These are phyloP conservation scores for Amylocarpus encephaloides DNA, from an alignment of 2,329 filamentous ascomycete genomes.

Conservation along the genomic window DNA sequence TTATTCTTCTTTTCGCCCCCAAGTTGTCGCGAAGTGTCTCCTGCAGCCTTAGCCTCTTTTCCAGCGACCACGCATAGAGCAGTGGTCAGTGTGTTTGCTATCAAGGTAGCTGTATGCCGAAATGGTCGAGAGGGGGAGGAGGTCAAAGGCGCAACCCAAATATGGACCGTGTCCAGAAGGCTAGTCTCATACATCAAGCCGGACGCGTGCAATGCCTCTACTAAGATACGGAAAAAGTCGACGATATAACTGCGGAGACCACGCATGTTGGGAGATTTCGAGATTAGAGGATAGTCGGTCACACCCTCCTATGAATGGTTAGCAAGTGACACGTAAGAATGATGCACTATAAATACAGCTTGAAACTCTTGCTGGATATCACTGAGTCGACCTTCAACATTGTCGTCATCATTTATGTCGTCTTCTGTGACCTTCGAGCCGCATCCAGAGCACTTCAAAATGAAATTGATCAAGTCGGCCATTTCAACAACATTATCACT, in stretches of 20 bases:
- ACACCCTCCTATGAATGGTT: constrained; percentile 54
- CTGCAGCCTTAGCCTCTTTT: constrained; percentile 64
- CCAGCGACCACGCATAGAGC: constrained; percentile 69
- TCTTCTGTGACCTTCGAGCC: constrained; percentile 70
- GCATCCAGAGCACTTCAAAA: constrained; percentile 70
- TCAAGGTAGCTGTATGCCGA: constrained; percentile 85
- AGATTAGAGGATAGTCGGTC: constrained; percentile 86
- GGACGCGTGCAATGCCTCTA: constrained; percentile 75
- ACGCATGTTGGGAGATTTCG: constrained; percentile 67
- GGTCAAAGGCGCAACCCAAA: constrained; percentile 88
- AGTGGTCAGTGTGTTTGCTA: constrained; percentile 72
- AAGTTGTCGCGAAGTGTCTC: constrained; percentile 70
- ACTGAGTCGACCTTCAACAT: constrained; percentile 67
- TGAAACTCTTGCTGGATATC: constrained; percentile 89
- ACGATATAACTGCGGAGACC: constrained; percentile 73
- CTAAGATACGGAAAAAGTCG: constrained; percentile 71
- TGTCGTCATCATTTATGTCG: constrained; percentile 86
- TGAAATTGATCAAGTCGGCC: constrained; percentile 59
- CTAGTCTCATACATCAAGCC: constrained; percentile 66
- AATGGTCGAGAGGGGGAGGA: constrained; percentile 83
- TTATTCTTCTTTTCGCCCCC: constrained; percentile 70
- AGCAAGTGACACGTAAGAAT: neutral
- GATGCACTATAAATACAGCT: constrained; percentile 47
- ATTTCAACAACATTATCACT: constrained; percentile 48
- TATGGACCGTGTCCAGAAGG: constrained; percentile 80